Evolutionary conservation across 2,329 filamentous ascomycete genomes (phyloP).

Genomic region (Botrytis deweyae): DNA sequence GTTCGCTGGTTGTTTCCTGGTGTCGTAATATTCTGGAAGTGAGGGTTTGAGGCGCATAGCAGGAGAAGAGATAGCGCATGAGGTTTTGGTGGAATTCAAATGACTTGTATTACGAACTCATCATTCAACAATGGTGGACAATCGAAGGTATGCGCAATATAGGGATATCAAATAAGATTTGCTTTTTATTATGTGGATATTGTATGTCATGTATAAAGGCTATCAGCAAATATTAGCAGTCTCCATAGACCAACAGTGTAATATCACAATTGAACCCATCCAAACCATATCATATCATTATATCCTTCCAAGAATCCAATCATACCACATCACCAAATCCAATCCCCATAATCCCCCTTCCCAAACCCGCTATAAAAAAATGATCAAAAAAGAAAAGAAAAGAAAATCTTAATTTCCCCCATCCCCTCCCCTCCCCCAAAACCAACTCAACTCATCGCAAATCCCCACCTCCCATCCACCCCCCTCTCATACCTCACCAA

Average conservation of each 20-base stretch:
- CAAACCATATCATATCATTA: background rate
- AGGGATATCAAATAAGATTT: background rate
- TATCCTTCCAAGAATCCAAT: background rate
- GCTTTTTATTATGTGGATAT: too few relatives aligned
- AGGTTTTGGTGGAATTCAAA: background rate
- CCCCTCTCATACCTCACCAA: conserved; percentile 34
- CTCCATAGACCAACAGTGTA: too few relatives aligned
- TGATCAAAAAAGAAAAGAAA: too few relatives aligned
- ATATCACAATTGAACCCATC: background rate
- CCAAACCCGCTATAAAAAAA: background rate
- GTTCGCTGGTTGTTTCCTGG: accelerated
- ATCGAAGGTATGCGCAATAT: too few relatives aligned
- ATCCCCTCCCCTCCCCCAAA: too few relatives aligned
- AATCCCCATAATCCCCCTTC: too few relatives aligned
- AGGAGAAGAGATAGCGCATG: background rate
- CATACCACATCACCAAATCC: background rate
- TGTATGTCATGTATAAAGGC: background rate
- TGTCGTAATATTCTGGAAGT: background rate
- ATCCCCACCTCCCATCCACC: conserved; percentile 29
- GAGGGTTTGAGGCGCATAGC: background rate
- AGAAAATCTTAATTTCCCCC: too few relatives aligned
- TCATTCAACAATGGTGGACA: background rate
- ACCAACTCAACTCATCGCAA: conserved; percentile 21
- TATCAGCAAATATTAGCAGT: background rate
- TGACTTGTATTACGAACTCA: background rate